A percentile compares a stretch with the other conserved stretches of the same genome.
Conservation (phyloP, 1,284 basidiomycete species). For the Phellinidium pouzarii region DNA sequence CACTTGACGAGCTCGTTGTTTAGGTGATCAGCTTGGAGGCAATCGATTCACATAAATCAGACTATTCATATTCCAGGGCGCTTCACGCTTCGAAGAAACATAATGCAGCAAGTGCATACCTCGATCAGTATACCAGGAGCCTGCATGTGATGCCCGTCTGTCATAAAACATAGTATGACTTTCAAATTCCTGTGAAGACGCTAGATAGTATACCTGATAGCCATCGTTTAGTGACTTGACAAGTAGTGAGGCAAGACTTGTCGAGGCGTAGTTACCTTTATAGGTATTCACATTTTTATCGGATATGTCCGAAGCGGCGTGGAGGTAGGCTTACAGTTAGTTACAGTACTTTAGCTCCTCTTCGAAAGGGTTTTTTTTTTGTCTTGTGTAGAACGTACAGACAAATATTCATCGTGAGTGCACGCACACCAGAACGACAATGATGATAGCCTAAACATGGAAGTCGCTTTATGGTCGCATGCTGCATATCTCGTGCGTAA, state of each 20-base stretch:
- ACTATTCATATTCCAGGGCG: not conserved
- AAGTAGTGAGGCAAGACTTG: not conserved
- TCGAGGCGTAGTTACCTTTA: not conserved
- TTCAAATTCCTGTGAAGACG: not conserved
- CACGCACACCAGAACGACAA: not conserved
- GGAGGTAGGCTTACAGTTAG: too few relatives aligned
- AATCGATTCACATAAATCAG: not conserved
- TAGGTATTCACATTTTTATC: not conserved
- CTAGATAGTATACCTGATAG: slow-evolving; percentile 9
- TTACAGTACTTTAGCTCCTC: too few relatives aligned
- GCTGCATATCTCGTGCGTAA: slow-evolving; percentile 15
- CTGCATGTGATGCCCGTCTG: slow-evolving; percentile 78
- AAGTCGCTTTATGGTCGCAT: slow-evolving; percentile 7
- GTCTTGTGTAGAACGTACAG: not conserved
- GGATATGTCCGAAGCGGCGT: not conserved
- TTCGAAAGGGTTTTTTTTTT: too few relatives aligned
- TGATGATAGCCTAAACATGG: not conserved
- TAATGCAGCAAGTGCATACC: slow-evolving; percentile 38
- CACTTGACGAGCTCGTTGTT: slow-evolving; percentile 56
- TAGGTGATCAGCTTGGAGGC: slow-evolving; percentile 45
- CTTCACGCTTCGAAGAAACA: not conserved
- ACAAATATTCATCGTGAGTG: not conserved
- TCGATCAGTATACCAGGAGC: slow-evolving; percentile 82
- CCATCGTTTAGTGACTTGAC: not conserved
- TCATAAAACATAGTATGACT: slow-evolving; percentile 7